These are phyloP conservation scores for Aspergillus sp. DNA, from an alignment of 2,329 filamentous ascomycete species.

Conservation along the genomic window DNA sequence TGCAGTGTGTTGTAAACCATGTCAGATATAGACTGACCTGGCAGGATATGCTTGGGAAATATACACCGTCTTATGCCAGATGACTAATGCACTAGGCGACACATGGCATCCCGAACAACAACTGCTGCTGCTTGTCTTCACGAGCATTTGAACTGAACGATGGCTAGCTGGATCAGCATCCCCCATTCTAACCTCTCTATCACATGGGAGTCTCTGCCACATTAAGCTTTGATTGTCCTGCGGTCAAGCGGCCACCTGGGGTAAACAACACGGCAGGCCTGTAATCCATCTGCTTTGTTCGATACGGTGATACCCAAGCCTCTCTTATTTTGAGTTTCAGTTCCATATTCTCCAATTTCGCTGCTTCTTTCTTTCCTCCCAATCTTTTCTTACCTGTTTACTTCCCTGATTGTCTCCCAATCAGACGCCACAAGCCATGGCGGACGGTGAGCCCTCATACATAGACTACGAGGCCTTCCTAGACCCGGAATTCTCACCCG, in stretches of 20 bases:
- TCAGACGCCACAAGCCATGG: constrained; percentile 29
- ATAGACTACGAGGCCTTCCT: constrained; percentile 95
- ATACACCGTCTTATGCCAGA: neutral
- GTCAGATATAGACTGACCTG: neutral
- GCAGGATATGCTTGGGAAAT: neutral
- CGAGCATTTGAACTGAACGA: constrained; percentile 12
- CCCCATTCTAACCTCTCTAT: constrained; percentile 6
- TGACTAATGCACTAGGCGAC: constrained; percentile 15
- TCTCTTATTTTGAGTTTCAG: neutral
- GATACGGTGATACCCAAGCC: constrained; percentile 17
- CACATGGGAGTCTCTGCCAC: constrained; percentile 13
- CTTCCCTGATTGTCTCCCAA: neutral
- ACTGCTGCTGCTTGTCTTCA: constrained; percentile 1
- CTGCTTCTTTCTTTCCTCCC: neutral
- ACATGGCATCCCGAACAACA: constrained; percentile 17
- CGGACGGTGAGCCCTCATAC: constrained; percentile 66
- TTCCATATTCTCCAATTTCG: neutral
- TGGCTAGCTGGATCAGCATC: constrained; percentile 1
- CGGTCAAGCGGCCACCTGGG: constrained; percentile 6
- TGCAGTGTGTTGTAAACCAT: neutral
- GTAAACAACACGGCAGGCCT: neutral
- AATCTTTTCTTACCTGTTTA: neutral
- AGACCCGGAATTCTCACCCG: constrained; percentile 76
- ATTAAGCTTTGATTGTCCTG: constrained; percentile 9
- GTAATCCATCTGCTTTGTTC: constrained; percentile 5